Evolutionary conservation across 345 rosid species (phyloP), one percentile per base, ranked within the genome.

Genomic region (Lenwebbia sp.): DNA sequence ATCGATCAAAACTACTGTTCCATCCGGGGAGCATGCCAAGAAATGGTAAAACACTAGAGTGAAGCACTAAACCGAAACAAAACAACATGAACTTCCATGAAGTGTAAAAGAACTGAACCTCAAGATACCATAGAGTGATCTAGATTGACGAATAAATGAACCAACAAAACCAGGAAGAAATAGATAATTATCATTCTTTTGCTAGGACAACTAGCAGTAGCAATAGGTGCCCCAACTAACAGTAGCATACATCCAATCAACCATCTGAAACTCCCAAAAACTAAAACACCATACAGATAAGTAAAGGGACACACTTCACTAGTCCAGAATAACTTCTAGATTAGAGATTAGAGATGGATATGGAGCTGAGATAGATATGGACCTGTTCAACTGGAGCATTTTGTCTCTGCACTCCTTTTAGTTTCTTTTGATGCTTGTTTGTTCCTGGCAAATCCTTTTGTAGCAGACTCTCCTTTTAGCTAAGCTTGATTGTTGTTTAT

Each of bases 1-100:
- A 90, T 90, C 13, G 92, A 89, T 41, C 92, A 92, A 49, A 89
- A 88, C 75, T 92, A 89, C 65, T 90, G 92, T 84, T 10, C 83
- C 49, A 52, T 58, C 44, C 50, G 86, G 30, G 90, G 90, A 5
- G 88, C 90, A 30, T 90, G 91, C 84, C 28, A 78, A 85, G 91
- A 89, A 78, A 83, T 37, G 92, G 93, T 85, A 85, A 49, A 21
- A n/a, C n/a, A n/a, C n/a, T n/a, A n/a, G n/a, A n/a, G n/a, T n/a
- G n/a, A n/a, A 60, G 74, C 74, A 60, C 37, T 62, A 11, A 15
- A 30, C 75, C 21, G 22, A 62, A 62, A 62, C 75, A 62, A 62
- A 30, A 30, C 41, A n/a, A 62, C 33, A 62, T 15, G 22, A 30
- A 30, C 41, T 62, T 30, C 41, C 22, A 62, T 30, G 44, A 65